Base-by-base conservation (phyloP, 208 protist species). In the Acanthamoeba healyi region DNA sequence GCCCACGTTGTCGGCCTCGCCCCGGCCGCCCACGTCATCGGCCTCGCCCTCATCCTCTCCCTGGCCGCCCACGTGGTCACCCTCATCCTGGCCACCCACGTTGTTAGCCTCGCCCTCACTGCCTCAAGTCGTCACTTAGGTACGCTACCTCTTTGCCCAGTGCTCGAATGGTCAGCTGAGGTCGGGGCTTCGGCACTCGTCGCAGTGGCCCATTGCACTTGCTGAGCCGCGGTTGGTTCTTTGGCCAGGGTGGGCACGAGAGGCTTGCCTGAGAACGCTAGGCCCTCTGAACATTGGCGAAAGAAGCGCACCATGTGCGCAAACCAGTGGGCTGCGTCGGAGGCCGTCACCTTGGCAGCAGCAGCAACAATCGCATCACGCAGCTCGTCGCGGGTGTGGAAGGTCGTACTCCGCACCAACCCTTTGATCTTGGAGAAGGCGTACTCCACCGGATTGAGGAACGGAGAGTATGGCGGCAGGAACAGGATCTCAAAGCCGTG, bases 391-490 rank as follows among this genome's bases (percentile, higher is more conserved):
- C 24, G 49, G 46, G 49, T 9, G 15, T 84, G 26, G 24, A 84
- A 56, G 38, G 46, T n/a, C 24, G 9, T 19, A 5, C 10, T 49
- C 12, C 42, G 17, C 40, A 84, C 42, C 9, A 19, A 14, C 14
- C 15, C 2, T 10, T 84, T 84, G 74, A 84, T 84, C 74, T 84
- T 84, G 17, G 74, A 84, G 29, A 84, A 84, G 32, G 19, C 24
- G 42, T 84, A 84, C 42, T 84, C 38, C 14, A 84, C 54, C 4
- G 42, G 74, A 26, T 84, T 84, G 22, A 84, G n/a, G 42, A 84
- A 84, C 6, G 74, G 74, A 6, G 38, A 84, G 32, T 84, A 84
- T 15, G 74, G 74, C 10, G 38, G 74, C 7, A 84, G 74, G 74
- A 29, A 84, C 36, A 84, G 42, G 12, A 84, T 32, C 2, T 6